Conservation (phyloP, 2,329 filamentous ascomycete genomes). For the Fusarium burgessii region DNA sequence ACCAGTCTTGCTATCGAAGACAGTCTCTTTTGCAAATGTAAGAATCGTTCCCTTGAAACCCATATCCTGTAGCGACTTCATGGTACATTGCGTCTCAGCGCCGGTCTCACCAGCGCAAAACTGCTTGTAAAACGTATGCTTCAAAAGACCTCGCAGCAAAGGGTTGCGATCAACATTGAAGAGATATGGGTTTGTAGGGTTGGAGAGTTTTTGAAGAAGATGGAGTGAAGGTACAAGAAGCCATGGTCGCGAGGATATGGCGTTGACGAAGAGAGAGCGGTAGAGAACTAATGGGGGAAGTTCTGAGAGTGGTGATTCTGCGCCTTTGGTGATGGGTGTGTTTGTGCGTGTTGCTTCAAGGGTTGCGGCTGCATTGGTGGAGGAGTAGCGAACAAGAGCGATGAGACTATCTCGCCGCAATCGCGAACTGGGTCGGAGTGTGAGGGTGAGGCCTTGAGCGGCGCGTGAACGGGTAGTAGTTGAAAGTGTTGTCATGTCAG, state of each 20-base stretch:
- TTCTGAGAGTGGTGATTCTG: slow-evolving; percentile 42
- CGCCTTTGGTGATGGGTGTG: background rate
- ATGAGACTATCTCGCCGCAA: slow-evolving; percentile 13
- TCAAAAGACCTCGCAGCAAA: slow-evolving; percentile 59
- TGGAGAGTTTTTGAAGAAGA: slow-evolving; percentile 51
- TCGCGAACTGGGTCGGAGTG: slow-evolving; percentile 1
- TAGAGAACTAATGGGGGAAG: slow-evolving; percentile 53
- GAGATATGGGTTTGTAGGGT: slow-evolving; percentile 52
- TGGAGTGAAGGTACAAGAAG: slow-evolving; percentile 54
- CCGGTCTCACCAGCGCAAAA: slow-evolving; percentile 67
- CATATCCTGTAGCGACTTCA: slow-evolving; percentile 58
- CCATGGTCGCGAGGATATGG: slow-evolving; percentile 59
- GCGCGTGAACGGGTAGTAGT: slow-evolving; percentile 27
- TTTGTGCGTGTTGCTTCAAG: slow-evolving; percentile 28
- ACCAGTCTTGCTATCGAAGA: slow-evolving; percentile 54
- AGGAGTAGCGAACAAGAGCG: slow-evolving; percentile 10
- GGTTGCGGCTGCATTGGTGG: slow-evolving; percentile 14
- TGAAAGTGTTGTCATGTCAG: slow-evolving; percentile 33
- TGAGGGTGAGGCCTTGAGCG: slow-evolving; percentile 22
- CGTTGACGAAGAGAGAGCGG: slow-evolving; percentile 58
- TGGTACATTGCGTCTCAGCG: slow-evolving; percentile 58
- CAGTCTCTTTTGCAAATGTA: slow-evolving; percentile 62
- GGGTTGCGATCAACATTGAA: slow-evolving; percentile 63
- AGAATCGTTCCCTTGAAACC: slow-evolving; percentile 69
- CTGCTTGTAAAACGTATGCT: slow-evolving; percentile 65